A percentile compares a stretch with the other conserved stretches of the same genome.
phyloP scores from a whole-genome alignment of 2,329 filamentous ascomycete genomes.

The Cucurbitaria berberidis region DNA sequence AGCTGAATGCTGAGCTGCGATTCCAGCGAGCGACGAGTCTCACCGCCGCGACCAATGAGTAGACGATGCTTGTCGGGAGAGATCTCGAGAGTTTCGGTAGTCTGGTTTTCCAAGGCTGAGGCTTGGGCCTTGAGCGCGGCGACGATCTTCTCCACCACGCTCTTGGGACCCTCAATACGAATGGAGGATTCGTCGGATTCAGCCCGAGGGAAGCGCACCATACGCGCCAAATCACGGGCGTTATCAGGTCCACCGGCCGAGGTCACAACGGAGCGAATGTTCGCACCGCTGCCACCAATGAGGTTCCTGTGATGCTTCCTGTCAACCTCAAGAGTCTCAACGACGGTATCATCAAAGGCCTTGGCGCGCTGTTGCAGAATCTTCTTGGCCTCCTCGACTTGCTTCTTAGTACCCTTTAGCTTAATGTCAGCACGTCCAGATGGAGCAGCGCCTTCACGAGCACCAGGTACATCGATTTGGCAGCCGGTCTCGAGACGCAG shows the following conservation, averaged over 20 bases:
- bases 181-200: conserved; percentile 83
- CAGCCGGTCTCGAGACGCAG: conserved; percentile 84
- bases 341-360: conserved; percentile 88
- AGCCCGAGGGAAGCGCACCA: conserved; percentile 92
- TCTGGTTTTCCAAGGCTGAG: conserved; percentile 80
- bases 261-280: conserved; percentile 83
- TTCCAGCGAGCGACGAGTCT: conserved; percentile 84
- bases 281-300: conserved; percentile 85
- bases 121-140: conserved; percentile 82
- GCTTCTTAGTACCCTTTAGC: conserved; percentile 89
- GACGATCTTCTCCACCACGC: conserved; percentile 87
- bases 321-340: conserved; percentile 85
- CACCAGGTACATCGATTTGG: conserved; percentile 88
- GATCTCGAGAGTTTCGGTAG: conserved; percentile 78
- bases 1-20: conserved; percentile 83
- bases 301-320: conserved; percentile 90
- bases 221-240: conserved; percentile 79
- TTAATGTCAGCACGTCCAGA: conserved; percentile 80
- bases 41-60: conserved; percentile 90
- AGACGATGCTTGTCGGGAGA: conserved; percentile 88
- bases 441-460: conserved; percentile 70
- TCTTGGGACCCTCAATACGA: conserved; percentile 82
- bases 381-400: conserved; percentile 91
- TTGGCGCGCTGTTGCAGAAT: conserved; percentile 84
- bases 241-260: conserved; percentile 90